Conservation (phyloP, 305 asterid genomes). For the Fraxinus velutina region DNA sequence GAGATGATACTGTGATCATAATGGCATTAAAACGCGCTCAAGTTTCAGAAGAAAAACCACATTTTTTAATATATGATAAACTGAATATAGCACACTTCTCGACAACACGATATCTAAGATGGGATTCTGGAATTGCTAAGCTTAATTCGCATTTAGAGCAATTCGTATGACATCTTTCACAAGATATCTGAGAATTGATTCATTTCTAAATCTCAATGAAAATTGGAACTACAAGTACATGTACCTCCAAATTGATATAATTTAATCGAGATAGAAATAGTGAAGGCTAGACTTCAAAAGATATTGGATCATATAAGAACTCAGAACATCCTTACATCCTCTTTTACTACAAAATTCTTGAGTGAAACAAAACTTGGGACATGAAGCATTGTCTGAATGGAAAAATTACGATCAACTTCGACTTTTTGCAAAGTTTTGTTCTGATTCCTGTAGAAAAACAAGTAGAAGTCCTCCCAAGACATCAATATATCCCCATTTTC, state of each 20-base stretch:
- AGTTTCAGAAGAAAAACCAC: not conserved
- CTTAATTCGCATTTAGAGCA: not conserved
- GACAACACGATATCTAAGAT: not conserved
- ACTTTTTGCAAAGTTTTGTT: not conserved
- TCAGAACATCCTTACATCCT: not conserved
- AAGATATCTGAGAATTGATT: not conserved
- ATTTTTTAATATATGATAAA: not conserved
- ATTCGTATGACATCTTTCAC: not conserved
- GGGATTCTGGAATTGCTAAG: not conserved
- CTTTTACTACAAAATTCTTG: not conserved
- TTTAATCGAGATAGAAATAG: not conserved
- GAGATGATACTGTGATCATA: not conserved
- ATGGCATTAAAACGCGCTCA: not conserved
- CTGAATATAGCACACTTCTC: not conserved
- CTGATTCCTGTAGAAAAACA: slow-evolving; percentile 10
- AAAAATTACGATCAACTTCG: not conserved
- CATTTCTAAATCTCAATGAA: not conserved
- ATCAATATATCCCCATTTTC: slow-evolving; percentile 41
- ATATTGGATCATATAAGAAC: not conserved
- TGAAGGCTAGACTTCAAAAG: not conserved
- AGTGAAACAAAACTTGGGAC: slow-evolving; percentile 23
- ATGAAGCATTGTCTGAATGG: slow-evolving; percentile 16
- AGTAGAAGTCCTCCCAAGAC: slow-evolving; percentile 20
- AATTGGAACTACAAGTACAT: not conserved
- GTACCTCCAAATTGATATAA: not conserved